Conservation (phyloP, 306 rosid genomes). For the Cicer arietinum region DNA sequence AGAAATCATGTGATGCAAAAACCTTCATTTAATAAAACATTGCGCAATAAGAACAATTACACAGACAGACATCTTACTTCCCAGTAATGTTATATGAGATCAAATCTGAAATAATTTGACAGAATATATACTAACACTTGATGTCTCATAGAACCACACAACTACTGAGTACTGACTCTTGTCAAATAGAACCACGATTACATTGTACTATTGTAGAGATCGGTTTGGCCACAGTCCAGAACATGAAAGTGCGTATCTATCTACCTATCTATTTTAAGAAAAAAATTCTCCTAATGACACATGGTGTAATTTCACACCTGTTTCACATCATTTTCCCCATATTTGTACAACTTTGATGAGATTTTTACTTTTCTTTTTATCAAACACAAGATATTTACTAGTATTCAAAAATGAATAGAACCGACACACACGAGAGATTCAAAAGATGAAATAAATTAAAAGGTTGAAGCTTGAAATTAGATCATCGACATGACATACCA, state of each 20-base stretch:
- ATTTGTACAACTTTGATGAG: too few species aligned
- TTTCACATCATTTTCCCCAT: too few species aligned
- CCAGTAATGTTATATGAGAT: not conserved
- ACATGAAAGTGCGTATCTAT: too few species aligned
- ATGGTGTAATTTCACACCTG: too few species aligned
- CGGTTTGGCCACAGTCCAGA: too few species aligned
- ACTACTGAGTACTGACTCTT: not conserved
- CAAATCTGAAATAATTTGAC: not conserved
- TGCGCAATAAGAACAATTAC: constrained; percentile 20
- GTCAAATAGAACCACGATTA: constrained; percentile 5
- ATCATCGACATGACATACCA: constrained; percentile 56
- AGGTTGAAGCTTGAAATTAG: not conserved
- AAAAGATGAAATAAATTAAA: too few species aligned
- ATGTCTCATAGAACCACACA: not conserved
- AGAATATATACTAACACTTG: constrained; percentile 27
- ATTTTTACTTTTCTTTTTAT: too few species aligned
- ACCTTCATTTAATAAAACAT: not conserved
- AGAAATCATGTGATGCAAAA: constrained; percentile 15
- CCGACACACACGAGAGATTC: not conserved
- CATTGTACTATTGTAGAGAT: too few species aligned
- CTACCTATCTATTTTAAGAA: too few species aligned
- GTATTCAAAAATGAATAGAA: not conserved
- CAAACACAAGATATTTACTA: too few species aligned
- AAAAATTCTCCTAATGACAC: too few species aligned
- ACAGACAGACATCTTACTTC: constrained; percentile 13